Base-by-base conservation (phyloP, 1,139 yeast species). In the Yarrowia galli region DNA sequence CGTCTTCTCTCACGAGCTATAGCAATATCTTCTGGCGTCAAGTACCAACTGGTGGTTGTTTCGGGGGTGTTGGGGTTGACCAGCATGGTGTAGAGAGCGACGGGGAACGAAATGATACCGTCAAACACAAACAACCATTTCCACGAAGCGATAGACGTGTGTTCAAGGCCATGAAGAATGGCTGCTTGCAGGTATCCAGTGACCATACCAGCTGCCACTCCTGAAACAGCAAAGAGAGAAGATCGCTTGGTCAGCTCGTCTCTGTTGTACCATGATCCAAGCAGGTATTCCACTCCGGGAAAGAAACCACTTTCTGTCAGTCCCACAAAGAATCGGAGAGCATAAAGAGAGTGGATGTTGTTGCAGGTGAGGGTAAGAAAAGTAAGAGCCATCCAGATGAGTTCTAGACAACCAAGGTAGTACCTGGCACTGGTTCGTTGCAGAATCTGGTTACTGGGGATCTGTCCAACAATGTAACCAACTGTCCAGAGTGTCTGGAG, bases 391-490 rank as follows among this genome's bases (percentile, higher is more conserved):
- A 85, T 80, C 89, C 89, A 87, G 4, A 79, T 67, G 6, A 86
- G 71, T 72, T 86, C 89, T 70, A 86, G 78, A 0, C 80, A 79
- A 5, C 87, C 86, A 67, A 87, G 75, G 69, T 84, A 84, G 71
- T 79, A 85, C 68, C 89, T 76, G 10, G 89, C 86, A 16, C 85
- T 81, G 9, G 85, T 80, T 69, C 85, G 77, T 72, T 85, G 87
- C 63, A 86, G 75, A 60, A 86, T 79, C 72, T 85, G 78, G 72
- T 85, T 85, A 16, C 87, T 82, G 0, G 89, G 90, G 45, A 86
- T 79, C 71, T 85, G 88, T 15, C 89, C 88, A 67, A 86, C 76
- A 68, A 85, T 83, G 70, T 86, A 86, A 1, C 89, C 90, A 18
- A 85, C 84, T 0, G 88, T 85, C 82, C 85, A 86, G 38, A 83